These are phyloP conservation scores for Fusarium algeriense DNA, from an alignment of 2,329 filamentous ascomycete genomes.

Conservation along the genomic window DNA sequence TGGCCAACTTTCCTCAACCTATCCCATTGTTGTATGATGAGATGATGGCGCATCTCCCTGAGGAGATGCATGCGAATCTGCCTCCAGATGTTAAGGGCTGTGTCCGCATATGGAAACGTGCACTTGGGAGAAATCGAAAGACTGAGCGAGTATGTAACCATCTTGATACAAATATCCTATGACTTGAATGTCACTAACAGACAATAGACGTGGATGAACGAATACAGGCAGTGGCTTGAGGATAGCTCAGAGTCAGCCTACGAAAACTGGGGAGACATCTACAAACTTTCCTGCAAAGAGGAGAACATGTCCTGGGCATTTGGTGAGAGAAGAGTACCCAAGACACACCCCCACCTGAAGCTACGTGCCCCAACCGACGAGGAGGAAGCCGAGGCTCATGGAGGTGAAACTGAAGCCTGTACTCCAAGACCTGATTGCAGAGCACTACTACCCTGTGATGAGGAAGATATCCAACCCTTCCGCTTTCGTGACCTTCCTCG, in stretches of 20 bases:
- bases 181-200: not conserved
- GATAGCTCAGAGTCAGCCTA: fast-evolving
- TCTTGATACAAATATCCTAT: fast-evolving
- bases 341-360: constrained; percentile 30
- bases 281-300: constrained; percentile 34
- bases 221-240: not conserved
- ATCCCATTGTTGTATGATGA: not conserved
- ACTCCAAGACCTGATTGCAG: not conserved
- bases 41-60: no score
- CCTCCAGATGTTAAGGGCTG: not conserved
- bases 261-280: constrained; percentile 12
- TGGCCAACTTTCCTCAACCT: not conserved
- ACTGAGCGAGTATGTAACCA: constrained; percentile 15
- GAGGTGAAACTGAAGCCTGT: not conserved
- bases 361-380: constrained; percentile 8
- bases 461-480: no score
- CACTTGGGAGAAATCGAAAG: not conserved
- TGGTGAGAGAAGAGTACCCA: fast-evolving
- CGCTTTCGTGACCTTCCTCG: no score
- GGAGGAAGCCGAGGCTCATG: not conserved
- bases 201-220: constrained; percentile 22
- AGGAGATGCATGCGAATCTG: constrained; percentile 1
- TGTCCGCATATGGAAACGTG: not conserved
- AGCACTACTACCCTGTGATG: no score
- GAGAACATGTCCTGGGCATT: constrained; percentile 37